Base-by-base conservation (phyloP, 306 rosid species). In the Mimosa pudica region DNA sequence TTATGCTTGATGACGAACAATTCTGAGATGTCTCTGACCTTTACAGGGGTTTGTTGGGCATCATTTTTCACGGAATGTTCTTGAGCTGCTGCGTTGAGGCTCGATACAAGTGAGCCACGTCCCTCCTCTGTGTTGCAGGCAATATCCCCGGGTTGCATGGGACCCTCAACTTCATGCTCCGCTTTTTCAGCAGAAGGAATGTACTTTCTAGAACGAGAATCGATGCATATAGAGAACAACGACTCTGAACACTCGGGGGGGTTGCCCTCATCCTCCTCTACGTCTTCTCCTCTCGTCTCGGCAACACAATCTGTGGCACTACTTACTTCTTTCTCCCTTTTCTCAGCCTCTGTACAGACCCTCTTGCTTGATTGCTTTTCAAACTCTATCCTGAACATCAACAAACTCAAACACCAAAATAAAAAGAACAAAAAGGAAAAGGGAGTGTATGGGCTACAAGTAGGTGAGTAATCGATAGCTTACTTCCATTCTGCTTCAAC, bases 181-280 rank as follows among this genome's bases (percentile, higher is more conserved):
- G 48, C 70, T 1, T 66, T 64, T 54, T 82, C 75, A 33, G 58
- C 69, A 9, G 36, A 44, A 47, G 83, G 62, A 32, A 68, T 74
- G 8, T 71, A 62, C 47, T 83, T 88, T 76, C 72, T 45, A 35
- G 84, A 83, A 54, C 69, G 38, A 35, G 84, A 83, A 54, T 54
- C 84, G 81, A 88, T 55, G 57, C 87, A 83, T 20, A 88, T 76
- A 63, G 91, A 88, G 69, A 88, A 85, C 24, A 87, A 61, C 11
- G 90, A 87, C 60, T 79, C 90, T 6, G 90, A 87, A 54, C 78
- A 79, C 35, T 86, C 89, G 36, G 76, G 61, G 9, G 67, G 82
- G 48, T 61, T 61, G 18, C 12, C 65, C 30, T 48, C 35, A 8
- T 62, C 33, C 10, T 17, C 76, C 52, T 68, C 14, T 64, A 57